Evolutionary conservation across 2,329 filamentous ascomycete species (phyloP).

Genomic region (Endoconidiophora laricicola): DNA sequence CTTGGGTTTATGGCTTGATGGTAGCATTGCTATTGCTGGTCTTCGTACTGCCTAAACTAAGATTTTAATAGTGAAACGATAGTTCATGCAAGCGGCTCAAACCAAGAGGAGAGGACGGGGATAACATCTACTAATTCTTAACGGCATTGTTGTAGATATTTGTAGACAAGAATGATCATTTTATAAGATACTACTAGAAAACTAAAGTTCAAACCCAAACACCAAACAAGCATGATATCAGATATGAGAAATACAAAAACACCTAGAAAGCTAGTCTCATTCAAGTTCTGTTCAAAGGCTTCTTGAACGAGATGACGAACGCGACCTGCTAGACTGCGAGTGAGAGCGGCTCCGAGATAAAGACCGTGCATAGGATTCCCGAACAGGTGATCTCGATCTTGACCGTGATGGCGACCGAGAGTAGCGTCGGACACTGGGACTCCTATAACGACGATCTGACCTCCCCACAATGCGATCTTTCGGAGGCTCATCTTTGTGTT

Average conservation of each 20-base stretch:
- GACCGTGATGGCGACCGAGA: conserved; percentile 9
- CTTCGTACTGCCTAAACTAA: conserved; percentile 71
- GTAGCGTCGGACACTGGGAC: neutral
- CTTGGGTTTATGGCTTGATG: conserved; percentile 69
- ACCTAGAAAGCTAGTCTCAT: neutral
- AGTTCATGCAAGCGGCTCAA: neutral
- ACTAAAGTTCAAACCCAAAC: too few species aligned
- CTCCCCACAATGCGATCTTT: neutral
- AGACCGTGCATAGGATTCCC: neutral
- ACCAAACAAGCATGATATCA: too few species aligned
- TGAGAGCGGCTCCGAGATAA: neutral
- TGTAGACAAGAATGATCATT: too few species aligned
- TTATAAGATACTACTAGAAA: too few species aligned
- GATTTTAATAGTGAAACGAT: conserved; percentile 40
- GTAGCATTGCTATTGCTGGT: conserved; percentile 63
- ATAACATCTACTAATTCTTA: too few species aligned
- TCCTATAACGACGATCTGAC: neutral
- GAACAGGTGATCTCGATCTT: neutral
- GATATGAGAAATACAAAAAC: too few species aligned
- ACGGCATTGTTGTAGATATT: too few species aligned
- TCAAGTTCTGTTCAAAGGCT: neutral
- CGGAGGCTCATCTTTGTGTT: neutral
- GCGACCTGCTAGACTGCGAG: neutral
- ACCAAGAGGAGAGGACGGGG: neutral
- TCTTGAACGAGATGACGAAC: conserved; percentile 2